These are phyloP conservation scores for Delonix regia DNA, from an alignment of 306 rosid species.

Conservation along the genomic window DNA sequence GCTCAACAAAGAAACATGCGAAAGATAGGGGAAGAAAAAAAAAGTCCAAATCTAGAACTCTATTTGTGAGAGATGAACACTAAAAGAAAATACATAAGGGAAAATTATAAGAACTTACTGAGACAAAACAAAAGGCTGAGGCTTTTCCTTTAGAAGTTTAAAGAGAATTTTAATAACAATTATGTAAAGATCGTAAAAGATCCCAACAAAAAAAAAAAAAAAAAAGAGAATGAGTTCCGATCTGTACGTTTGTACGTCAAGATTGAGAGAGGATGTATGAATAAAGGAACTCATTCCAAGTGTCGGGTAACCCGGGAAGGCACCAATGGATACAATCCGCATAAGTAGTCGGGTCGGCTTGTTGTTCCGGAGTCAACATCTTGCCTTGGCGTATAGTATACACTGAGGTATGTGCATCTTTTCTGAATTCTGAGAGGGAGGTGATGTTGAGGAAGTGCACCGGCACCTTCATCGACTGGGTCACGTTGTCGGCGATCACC, in stretches of 20 bases:
- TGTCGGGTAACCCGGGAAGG: slow-evolving; percentile 93
- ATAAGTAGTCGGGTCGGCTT: slow-evolving; percentile 82
- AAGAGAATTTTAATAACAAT: slow-evolving; percentile 39
- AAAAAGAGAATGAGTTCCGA: background rate
- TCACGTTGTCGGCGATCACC: slow-evolving; percentile 57
- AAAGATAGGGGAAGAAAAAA: background rate
- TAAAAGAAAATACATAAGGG: slow-evolving; percentile 23
- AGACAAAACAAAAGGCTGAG: slow-evolving; percentile 37
- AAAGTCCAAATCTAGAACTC: slow-evolving; percentile 37
- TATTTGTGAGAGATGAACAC: slow-evolving; percentile 23
- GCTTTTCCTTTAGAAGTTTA: slow-evolving; percentile 15
- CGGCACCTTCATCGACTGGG: slow-evolving; percentile 66
- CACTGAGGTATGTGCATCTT: slow-evolving; percentile 96
- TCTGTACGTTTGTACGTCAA: slow-evolving; percentile 49
- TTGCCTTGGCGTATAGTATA: slow-evolving; percentile 92
- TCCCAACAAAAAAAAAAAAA: background rate
- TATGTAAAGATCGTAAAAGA: slow-evolving; percentile 7
- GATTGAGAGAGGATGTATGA: slow-evolving; percentile 75
- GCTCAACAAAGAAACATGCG: slow-evolving; percentile 31
- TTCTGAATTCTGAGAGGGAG: slow-evolving; percentile 71
- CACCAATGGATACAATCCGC: slow-evolving; percentile 99
- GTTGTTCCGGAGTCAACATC: slow-evolving; percentile 82
- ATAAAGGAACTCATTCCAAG: slow-evolving; percentile 92
- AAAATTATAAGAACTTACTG: slow-evolving; percentile 34
- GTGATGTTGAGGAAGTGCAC: slow-evolving; percentile 85